Evolutionary conservation across 2,329 filamentous ascomycete genomes (phyloP), one percentile per base, ranked within the genome.

Genomic region (Hirsutella thompsonii): DNA sequence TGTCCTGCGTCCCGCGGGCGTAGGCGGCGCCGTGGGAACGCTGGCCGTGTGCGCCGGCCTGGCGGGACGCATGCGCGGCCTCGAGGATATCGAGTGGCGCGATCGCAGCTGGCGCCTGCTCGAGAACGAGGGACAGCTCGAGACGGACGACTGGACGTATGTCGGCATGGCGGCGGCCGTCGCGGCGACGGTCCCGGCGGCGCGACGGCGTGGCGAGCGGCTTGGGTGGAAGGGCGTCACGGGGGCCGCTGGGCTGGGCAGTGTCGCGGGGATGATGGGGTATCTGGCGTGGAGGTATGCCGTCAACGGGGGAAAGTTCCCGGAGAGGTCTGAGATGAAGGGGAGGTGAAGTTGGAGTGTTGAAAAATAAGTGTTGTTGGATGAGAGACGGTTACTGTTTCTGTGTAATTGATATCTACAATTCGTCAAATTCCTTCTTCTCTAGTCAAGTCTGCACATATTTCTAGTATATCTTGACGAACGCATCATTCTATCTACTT

Each of bases 41-140:
- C n/a, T n/a, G n/a, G n/a, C n/a, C n/a, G n/a, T n/a, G n/a, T n/a
- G n/a, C n/a, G n/a, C n/a, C n/a, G n/a, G n/a, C n/a, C n/a, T 74
- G 4, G 54, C 58, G 21, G 61, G 52, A 0, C 60, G 68, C 2
- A 81, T 82, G 76, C 59, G 59, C 40, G 74, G 70, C 0, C 62
- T 65, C 14, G 67, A 75, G 47, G 63, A 69, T 33, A 73, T 82
- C 26, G 76, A 82, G 55, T 82, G 77, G 77, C 58, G 70, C 50
- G 77, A 82, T 52, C 64, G 79, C 16, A 68, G 69, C 42, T 82
- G 77, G 76, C 61, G 78, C 23, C 52, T 83, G 38, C 49, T 78
- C 35, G 72, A 72, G 57, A 81, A 73, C 46, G 54, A 58, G 33
- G 68, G 72, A 0, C 76, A 83, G 61, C 51, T 72, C 1, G 64